Conservation (phyloP, 2,329 filamentous ascomycete genomes). For the Penicillium rolfsii region DNA sequence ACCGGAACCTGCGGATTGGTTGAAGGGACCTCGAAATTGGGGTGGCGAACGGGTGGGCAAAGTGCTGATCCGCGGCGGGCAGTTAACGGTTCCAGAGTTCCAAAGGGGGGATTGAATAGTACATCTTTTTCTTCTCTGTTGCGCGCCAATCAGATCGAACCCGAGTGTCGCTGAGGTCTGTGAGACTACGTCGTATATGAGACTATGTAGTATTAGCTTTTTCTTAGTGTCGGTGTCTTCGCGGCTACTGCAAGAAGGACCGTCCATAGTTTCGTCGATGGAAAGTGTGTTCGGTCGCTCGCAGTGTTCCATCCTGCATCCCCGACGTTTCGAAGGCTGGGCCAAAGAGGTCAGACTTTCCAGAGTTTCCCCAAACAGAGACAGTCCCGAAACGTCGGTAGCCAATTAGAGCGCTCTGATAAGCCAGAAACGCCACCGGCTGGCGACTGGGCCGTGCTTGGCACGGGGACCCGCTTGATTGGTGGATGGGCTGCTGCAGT, state of each 20-base stretch:
- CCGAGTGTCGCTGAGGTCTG: background rate
- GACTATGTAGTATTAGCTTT: too few relatives aligned
- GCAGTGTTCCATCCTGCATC: too few relatives aligned
- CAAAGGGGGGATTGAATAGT: too few relatives aligned
- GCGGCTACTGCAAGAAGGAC: background rate
- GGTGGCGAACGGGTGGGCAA: background rate
- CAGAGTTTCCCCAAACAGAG: background rate
- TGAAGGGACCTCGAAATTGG: background rate
- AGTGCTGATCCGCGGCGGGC: background rate
- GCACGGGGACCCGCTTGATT: background rate
- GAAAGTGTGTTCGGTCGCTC: background rate
- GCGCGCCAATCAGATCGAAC: background rate
- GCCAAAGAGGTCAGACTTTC: background rate
- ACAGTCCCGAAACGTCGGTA: background rate
- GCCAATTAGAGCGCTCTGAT: conserved; percentile 23
- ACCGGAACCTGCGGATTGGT: background rate
- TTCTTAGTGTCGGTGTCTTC: background rate
- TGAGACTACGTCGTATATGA: background rate
- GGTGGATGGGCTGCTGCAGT: background rate
- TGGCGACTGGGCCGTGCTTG: background rate
- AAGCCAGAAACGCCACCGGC: conserved; percentile 25
- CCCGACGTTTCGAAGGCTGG: background rate
- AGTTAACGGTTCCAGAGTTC: background rate
- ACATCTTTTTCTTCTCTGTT: background rate
- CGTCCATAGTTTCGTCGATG: background rate